These are phyloP conservation scores for Penicillium sp. DNA, from an alignment of 2,329 filamentous ascomycete species.

Conservation along the genomic window DNA sequence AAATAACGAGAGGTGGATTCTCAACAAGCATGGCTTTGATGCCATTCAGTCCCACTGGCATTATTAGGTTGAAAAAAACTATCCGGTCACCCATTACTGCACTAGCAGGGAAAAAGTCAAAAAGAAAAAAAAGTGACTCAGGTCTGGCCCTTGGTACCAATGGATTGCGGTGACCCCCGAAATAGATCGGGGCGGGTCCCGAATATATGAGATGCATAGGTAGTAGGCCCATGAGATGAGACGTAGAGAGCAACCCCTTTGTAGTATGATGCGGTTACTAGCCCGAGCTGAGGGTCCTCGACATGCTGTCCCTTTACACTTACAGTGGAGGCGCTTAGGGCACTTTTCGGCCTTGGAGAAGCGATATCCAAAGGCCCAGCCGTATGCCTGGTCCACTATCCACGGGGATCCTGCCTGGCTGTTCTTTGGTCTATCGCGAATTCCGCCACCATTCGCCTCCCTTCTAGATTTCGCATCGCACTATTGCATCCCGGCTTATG, in stretches of 20 bases:
- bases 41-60: conserved; percentile 9
- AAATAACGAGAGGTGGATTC: conserved; percentile 19
- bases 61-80: conserved; percentile 1
- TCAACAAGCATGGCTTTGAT: background rate
- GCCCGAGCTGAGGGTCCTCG: conserved; percentile 10
- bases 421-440: conserved; percentile 21
- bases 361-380: conserved; percentile 17
- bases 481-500: conserved; percentile 21
- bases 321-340: conserved; percentile 14
- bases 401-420: conserved; percentile 20
- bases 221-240: conserved; percentile 16
- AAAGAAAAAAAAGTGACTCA: conserved; percentile 4
- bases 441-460: conserved; percentile 7
- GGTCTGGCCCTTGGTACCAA: conserved; percentile 4
- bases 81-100: background rate
- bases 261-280: conserved; percentile 9
- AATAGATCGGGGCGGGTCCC: conserved; percentile 24
- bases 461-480: conserved; percentile 11
- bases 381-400: conserved; percentile 23
- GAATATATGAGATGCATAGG: conserved; percentile 15
- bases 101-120: background rate
- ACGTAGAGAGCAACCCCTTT: conserved; percentile 8
- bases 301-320: conserved; percentile 2
- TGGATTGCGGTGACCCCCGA: conserved; percentile 7
- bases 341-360: conserved; percentile 8